These are phyloP conservation scores for Pyrenula aspistea DNA, from an alignment of 495 filamentous ascomycete species.

Conservation along the genomic window DNA sequence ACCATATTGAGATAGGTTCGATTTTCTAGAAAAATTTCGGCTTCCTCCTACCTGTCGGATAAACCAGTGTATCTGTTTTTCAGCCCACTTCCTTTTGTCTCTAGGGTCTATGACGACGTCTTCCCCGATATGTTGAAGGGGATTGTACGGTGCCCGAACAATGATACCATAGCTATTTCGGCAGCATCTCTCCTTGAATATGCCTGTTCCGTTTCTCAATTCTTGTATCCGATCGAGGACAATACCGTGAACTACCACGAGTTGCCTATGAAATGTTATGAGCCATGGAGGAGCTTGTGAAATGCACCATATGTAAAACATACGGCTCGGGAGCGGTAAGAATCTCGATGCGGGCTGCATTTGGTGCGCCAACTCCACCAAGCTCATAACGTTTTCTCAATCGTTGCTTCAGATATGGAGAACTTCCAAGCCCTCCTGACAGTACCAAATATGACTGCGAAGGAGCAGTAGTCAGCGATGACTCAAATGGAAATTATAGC, in stretches of 20 bases:
- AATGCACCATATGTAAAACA: conserved; percentile 1
- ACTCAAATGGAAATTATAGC: not conserved
- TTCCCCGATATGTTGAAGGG: conserved; percentile 28
- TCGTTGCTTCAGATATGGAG: conserved; percentile 40
- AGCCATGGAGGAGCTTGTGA: not conserved
- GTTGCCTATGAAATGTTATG: conserved; percentile 22
- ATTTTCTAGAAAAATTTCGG: no score
- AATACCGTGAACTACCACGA: conserved; percentile 44
- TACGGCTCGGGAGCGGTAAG: conserved; percentile 38
- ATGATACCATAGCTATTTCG: conserved; percentile 46
- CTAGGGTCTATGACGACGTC: conserved; percentile 26
- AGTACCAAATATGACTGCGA: conserved; percentile 41
- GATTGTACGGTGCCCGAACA: conserved; percentile 32
- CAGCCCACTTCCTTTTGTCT: conserved; percentile 32
- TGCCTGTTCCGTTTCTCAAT: conserved; percentile 24
- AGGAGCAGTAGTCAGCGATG: not conserved
- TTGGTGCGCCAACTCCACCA: conserved; percentile 12
- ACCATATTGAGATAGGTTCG: no score
- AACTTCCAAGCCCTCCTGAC: conserved; percentile 55
- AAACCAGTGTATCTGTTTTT: conserved; percentile 44
- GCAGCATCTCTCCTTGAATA: conserved; percentile 35
- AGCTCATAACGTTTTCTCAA: conserved; percentile 26
- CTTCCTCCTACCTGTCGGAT: conserved; percentile 27
- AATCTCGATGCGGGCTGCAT: conserved; percentile 28
- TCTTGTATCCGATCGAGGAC: conserved; percentile 41